Percentiles rank a stretch among this genome's conserved stretches.
Evolutionary conservation across 768 basidiomycete species (phyloP).

Genomic region (Calocybe indica): DNA sequence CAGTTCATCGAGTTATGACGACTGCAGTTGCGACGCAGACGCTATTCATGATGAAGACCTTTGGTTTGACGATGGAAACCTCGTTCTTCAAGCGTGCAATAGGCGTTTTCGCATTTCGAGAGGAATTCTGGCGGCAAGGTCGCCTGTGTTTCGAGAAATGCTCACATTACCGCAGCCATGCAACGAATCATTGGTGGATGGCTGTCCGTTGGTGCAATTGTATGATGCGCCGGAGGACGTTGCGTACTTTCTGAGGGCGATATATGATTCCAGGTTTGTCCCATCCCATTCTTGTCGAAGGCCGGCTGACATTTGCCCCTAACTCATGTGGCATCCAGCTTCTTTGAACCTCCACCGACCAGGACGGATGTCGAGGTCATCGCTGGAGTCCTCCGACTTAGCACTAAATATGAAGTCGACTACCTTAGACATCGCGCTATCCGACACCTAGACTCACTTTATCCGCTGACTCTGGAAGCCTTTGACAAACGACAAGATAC

Average conservation of each 20-base stretch:
- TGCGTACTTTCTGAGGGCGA: constrained; percentile 25
- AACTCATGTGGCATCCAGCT: constrained; percentile 12
- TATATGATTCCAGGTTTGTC: constrained; percentile 28
- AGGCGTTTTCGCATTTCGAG: constrained; percentile 28
- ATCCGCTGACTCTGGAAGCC: constrained; percentile 25
- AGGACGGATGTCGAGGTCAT: constrained; percentile 23
- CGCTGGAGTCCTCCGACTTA: constrained; percentile 29
- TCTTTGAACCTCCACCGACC: constrained; percentile 27
- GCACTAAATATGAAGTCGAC: constrained; percentile 31
- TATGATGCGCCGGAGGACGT: constrained; percentile 29
- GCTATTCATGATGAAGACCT: constrained; percentile 2
- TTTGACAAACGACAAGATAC: constrained; percentile 26
- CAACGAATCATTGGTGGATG: constrained; percentile 21
- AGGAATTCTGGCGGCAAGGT: constrained; percentile 27
- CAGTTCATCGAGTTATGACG: too few species aligned
- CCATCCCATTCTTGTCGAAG: neutral
- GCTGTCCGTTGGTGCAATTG: constrained; percentile 26
- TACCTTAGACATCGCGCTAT: constrained; percentile 27
- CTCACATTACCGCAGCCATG: constrained; percentile 27
- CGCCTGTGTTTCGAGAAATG: constrained; percentile 33
- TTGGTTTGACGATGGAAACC: constrained; percentile 36
- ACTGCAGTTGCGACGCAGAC: too few species aligned
- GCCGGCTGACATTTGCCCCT: neutral
- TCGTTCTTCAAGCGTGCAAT: constrained; percentile 29
- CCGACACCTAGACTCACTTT: constrained; percentile 26